Evolutionary conservation across 2,329 filamentous ascomycete species (phyloP).

Genomic region (Graphium sp.): DNA sequence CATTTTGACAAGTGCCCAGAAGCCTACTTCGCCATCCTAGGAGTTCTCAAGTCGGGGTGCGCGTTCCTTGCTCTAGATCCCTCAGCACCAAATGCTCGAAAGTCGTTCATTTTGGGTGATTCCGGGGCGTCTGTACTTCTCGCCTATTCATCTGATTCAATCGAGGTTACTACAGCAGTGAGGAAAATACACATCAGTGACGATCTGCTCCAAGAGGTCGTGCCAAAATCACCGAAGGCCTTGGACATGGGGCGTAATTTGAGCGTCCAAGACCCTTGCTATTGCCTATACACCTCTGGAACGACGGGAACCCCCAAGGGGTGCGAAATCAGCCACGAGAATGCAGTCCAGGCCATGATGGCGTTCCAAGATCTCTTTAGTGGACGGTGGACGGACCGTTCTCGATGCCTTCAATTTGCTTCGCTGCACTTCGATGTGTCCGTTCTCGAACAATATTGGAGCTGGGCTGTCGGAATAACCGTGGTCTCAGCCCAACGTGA

Average conservation of each 20-base stretch:
- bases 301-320: conserved; percentile 80
- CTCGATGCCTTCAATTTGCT: conserved; percentile 83
- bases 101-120: conserved; percentile 62
- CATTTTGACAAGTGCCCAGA: conserved; percentile 78
- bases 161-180: conserved; percentile 16
- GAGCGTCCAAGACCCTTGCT: too few relatives aligned
- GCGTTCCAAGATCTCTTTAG: conserved; percentile 67
- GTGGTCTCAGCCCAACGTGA: conserved; percentile 72
- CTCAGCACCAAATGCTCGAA: conserved; percentile 52
- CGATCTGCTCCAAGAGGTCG: conserved; percentile 13
- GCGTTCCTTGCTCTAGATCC: conserved; percentile 70
- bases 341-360: conserved; percentile 77
- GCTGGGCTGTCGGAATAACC: conserved; percentile 78
- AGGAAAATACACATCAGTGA: conserved; percentile 17
- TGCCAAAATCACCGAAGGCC: conserved; percentile 25
- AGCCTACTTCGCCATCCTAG: conserved; percentile 67
- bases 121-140: conserved; percentile 50
- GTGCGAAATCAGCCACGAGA: conserved; percentile 77
- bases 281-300: conserved; percentile 76
- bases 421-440: conserved; percentile 92
- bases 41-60: conserved; percentile 68
- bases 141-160: conserved; percentile 28
- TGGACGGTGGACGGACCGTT: conserved; percentile 54
- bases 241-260: too few relatives aligned
- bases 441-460: conserved; percentile 89